Evolutionary conservation across 2,329 filamentous ascomycete species (phyloP).

Genomic region (Aureobasidium sp.): DNA sequence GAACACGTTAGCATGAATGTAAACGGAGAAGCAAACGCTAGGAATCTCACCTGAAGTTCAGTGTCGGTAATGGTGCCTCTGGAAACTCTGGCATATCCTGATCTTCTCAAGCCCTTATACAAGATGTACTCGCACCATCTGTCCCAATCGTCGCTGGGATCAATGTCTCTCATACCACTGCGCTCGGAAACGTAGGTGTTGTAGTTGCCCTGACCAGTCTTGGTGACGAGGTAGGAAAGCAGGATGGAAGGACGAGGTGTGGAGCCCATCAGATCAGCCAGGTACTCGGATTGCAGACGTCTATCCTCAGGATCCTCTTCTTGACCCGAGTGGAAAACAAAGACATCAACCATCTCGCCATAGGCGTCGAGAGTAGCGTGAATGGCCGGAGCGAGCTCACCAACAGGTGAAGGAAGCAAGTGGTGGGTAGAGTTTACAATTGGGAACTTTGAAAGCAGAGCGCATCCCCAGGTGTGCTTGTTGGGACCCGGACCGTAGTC

Average conservation of each 20-base stretch:
- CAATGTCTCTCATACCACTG: conserved; percentile 93
- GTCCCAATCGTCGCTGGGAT: conserved; percentile 89
- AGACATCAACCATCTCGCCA: conserved; percentile 81
- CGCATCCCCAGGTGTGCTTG: conserved; percentile 97
- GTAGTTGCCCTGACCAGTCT: conserved; percentile 88
- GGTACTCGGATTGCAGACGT: conserved; percentile 76
- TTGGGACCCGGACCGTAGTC: conserved; percentile 96
- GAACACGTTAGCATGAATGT: background rate
- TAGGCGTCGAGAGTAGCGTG: conserved; percentile 95
- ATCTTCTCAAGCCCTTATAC: conserved; percentile 79
- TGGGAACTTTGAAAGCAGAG: conserved; percentile 91
- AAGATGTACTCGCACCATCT: conserved; percentile 99
- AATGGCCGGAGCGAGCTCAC: conserved; percentile 91
- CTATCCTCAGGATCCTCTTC: conserved; percentile 94
- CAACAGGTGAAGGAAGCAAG: conserved; percentile 83
- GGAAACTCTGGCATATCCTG: conserved; percentile 84
- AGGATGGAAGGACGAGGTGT: conserved; percentile 74
- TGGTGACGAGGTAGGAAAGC: conserved; percentile 86
- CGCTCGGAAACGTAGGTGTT: conserved; percentile 83
- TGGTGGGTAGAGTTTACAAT: conserved; percentile 97
- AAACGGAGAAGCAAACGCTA: conserved; percentile 11
- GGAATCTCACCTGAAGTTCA: conserved; percentile 67
- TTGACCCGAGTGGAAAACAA: conserved; percentile 97
- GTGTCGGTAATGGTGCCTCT: conserved; percentile 93
- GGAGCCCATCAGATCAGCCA: conserved; percentile 80